Evolutionary conservation across 768 basidiomycete genomes (phyloP).

Genomic region (Boletus subcaerulescens): DNA sequence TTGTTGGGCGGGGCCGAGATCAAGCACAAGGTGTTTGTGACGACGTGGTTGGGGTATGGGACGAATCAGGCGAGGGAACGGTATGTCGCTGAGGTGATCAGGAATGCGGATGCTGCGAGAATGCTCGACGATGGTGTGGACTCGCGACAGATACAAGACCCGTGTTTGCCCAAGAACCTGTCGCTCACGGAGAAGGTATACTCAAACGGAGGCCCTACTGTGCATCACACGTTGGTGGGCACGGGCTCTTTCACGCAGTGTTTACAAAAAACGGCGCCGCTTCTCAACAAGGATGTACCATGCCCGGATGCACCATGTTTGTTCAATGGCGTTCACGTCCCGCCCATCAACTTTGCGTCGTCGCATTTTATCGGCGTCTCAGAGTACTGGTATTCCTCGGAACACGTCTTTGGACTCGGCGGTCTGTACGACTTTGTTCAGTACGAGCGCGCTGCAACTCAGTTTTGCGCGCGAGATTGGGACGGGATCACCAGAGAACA

Average conservation of each 20-base stretch:
- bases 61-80: conserved; percentile 96
- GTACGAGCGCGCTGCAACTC: conserved; percentile 88
- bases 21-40: conserved; percentile 91
- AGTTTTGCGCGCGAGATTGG: conserved; percentile 86
- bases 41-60: conserved; percentile 98
- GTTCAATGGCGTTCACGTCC: conserved; percentile 93
- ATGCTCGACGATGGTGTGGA: conserved; percentile 17
- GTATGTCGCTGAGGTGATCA: conserved; percentile 72
- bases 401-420: conserved; percentile 92
- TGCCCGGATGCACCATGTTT: conserved; percentile 86
- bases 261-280: conserved; percentile 61
- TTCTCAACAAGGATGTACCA: conserved; percentile 81
- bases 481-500: conserved; percentile 67
- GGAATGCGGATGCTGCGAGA: conserved; percentile 61
- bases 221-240: conserved; percentile 62
- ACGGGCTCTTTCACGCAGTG: conserved; percentile 92
- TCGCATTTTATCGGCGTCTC: conserved; percentile 96
- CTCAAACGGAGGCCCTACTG: conserved; percentile 35
- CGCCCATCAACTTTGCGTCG: conserved; percentile 89
- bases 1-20: conserved; percentile 84
- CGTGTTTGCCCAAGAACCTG: conserved; percentile 84
- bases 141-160: conserved; percentile 62
- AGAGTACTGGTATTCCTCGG: conserved; percentile 99
- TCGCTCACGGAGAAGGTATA: conserved; percentile 56
- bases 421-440: conserved; percentile 95